These are phyloP conservation scores for Jaenimonas drosophilae DNA, from an alignment of 208 protist species.

Conservation along the genomic window DNA sequence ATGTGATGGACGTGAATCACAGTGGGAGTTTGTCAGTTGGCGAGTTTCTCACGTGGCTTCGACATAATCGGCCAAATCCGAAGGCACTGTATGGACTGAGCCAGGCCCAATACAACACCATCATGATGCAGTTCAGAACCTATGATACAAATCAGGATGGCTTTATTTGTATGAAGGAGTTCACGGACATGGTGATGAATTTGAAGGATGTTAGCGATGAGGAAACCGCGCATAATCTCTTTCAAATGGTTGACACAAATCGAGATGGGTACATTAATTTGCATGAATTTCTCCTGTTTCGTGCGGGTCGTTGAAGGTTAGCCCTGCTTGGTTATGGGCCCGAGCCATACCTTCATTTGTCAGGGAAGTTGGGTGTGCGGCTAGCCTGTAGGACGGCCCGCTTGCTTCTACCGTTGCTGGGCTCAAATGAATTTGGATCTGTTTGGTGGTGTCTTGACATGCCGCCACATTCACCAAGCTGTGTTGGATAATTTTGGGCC, in stretches of 20 bases:
- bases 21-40: slow-evolving; percentile 42
- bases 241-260: slow-evolving; percentile 46
- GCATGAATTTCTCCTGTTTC: slow-evolving; percentile 72
- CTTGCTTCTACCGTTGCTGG: slow-evolving; percentile 1
- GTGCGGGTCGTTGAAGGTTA: slow-evolving; percentile 10
- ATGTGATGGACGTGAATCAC: slow-evolving; percentile 58
- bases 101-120: slow-evolving; percentile 72
- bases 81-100: slow-evolving; percentile 60
- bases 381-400: background rate
- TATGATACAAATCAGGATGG: slow-evolving; percentile 73
- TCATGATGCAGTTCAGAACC: slow-evolving; percentile 82
- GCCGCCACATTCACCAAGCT: no score
- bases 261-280: slow-evolving; percentile 35
- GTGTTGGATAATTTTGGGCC: slow-evolving; percentile 2
- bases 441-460: background rate
- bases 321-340: no score
- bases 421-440: background rate
- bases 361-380: background rate
- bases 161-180: slow-evolving; percentile 41
- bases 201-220: slow-evolving; percentile 32
- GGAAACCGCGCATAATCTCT: slow-evolving; percentile 22
- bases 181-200: slow-evolving; percentile 33
- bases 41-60: slow-evolving; percentile 71
- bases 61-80: slow-evolving; percentile 67
- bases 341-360: no score